Evolutionary conservation across 2,329 filamentous ascomycete genomes (phyloP).

Genomic region (Colletotrichum filicis): DNA sequence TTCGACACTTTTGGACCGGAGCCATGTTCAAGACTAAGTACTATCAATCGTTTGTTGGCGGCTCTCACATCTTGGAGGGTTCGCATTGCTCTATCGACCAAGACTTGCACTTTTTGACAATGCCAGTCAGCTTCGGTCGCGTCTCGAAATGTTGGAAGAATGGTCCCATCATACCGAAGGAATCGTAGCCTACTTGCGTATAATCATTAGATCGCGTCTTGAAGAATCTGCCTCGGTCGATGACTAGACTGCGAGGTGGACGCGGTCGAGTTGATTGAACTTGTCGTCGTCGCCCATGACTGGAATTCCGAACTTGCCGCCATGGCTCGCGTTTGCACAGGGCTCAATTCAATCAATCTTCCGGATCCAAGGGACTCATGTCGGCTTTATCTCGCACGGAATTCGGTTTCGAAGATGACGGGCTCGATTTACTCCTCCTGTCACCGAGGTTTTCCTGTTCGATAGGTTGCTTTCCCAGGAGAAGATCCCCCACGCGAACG

Average conservation of each 20-base stretch:
- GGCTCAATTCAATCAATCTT: neutral
- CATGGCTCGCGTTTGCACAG: neutral
- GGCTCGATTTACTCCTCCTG: neutral
- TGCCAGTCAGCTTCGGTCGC: too few species aligned
- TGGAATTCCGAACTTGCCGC: neutral
- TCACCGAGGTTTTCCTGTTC: neutral
- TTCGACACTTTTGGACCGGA: neutral
- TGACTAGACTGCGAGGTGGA: neutral
- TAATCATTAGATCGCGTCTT: too few species aligned
- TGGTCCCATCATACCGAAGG: too few species aligned
- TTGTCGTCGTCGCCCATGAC: neutral
- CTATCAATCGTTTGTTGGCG: too few species aligned
- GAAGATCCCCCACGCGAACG: conserved; percentile 9
- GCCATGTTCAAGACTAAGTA: too few species aligned
- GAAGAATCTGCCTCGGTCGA: neutral
- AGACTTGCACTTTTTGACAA: too few species aligned
- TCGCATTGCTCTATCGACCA: too few species aligned
- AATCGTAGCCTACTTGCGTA: too few species aligned
- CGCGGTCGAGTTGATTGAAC: neutral
- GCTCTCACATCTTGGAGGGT: too few species aligned
- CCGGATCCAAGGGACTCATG: neutral
- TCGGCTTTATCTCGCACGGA: neutral
- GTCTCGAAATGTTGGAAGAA: too few species aligned
- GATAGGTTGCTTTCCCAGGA: neutral
- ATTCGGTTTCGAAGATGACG: neutral